Evolutionary conservation across 352 stramenopile species (phyloP), one percentile per base, ranked within the genome.

Genomic region (Globisporangium rhizosaccharum): DNA sequence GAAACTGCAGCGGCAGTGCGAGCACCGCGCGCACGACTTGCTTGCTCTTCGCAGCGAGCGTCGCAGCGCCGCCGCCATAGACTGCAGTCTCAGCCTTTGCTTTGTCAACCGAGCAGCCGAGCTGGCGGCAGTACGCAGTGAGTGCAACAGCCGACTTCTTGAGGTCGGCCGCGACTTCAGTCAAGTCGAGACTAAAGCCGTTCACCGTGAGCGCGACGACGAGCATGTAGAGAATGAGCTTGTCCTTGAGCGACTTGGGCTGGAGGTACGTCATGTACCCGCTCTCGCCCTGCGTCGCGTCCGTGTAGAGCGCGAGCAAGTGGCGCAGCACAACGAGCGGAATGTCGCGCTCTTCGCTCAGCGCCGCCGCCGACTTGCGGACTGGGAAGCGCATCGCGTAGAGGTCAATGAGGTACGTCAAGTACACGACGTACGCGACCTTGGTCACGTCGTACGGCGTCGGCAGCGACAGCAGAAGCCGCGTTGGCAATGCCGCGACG

Each of bases 221-320:
- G 25, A 94, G 65, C 64, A 94, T 67, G 66, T 90, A 80, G 20
- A 94, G 54, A 39, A 86, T 72, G 49, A 92, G 68, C 72, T 94
- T 90, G 66, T 94, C 84, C 64, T 92, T 92, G 61, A 82, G 76
- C 12, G 71, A 58, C 70, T 94, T 94, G 45, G 84, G 75, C 65
- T 90, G 78, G 36, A 86, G 57, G 68, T 90, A 91, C 67, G 66
- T 81, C 59, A 67, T 80, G 65, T 79, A 65, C 36, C 84, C 82
- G 54, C 68, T 81, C 30, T 68, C 62, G 60, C 59, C 63, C 59
- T 87, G 73, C 56, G 68, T 77, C n/a, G 77, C 57, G 33, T 92
- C 82, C 10, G 76, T 80, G 62, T 88, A 94, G n/a, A 88, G 63
- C 59, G 75, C 67, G 11, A 92, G 62, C 50, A 90, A 66, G 57